Evolutionary conservation across 2,329 filamentous ascomycete species (phyloP), one percentile per base, ranked within the genome.

Genomic region (Fusarium mundagurra): DNA sequence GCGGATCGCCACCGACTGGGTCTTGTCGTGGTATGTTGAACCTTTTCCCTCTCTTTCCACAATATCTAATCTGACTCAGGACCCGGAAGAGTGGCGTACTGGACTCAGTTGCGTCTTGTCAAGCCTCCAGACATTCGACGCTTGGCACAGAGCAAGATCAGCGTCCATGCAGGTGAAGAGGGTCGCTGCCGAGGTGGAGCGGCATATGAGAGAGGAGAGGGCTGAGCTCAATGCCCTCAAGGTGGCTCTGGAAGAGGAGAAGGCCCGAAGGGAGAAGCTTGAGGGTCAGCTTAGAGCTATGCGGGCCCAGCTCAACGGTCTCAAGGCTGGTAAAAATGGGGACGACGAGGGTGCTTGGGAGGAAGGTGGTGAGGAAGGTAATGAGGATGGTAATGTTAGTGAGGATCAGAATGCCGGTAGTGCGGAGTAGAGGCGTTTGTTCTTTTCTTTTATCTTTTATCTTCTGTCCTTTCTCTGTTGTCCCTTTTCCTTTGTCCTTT

Each of bases 201-300:
- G 43, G 0, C 17, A 45, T 1, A 45, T 45, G 18, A 27, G 24
- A 20, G 17, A 27, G 1, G 43, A 45, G 24, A 45, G 43, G 43
- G 24, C 24, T 14, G 24, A 24, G 43, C 24, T 20, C 5, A 27
- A 27, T 11, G 43, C 17, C 24, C 43, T 45, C 0, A 45, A 45
- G 43, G 43, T 27, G 5, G 24, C 12, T 9, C 0, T 45, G 17
- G 12, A 45, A 9, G 12, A 14, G 12, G 43, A 45, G 43, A 45
- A 13, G 12, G 2, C 17, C 5, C 0, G 13, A 8, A 6, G 43
- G 8, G 5, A 20, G 24, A 45, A 13, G 43, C 43, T 45, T 8
- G 43, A 45, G 43, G 43, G 17, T 13, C 11, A 2, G 17, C 17
- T 45, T 9, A 13, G 12, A 27, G 24, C 18, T 8, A 45, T 45